Conservation (phyloP, 2,329 filamentous ascomycete genomes). For the Exophiala sp. region DNA sequence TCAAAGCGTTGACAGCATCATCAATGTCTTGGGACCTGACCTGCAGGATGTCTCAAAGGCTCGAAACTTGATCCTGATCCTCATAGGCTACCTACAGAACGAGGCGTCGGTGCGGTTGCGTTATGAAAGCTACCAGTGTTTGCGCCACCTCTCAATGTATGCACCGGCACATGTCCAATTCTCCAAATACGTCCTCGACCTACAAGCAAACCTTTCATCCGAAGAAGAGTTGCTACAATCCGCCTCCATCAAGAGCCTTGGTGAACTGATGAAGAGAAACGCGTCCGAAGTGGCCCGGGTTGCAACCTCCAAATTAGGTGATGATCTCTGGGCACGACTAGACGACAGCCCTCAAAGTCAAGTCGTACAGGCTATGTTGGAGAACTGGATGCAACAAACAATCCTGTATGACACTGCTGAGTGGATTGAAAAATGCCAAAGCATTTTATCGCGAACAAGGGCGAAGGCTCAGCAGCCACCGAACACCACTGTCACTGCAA, state of each 20-base stretch:
- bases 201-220: constrained; percentile 75
- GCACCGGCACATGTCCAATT: constrained; percentile 86
- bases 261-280: constrained; percentile 92
- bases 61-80: constrained; percentile 83
- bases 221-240: constrained; percentile 67
- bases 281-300: constrained; percentile 75
- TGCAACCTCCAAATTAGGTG: constrained; percentile 75
- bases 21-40: constrained; percentile 94
- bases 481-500: constrained; percentile 30
- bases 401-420: constrained; percentile 71
- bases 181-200: constrained; percentile 71
- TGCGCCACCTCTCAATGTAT: constrained; percentile 90
- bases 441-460: constrained; percentile 82
- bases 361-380: constrained; percentile 79
- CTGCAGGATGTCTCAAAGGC: constrained; percentile 88
- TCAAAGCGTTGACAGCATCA: constrained; percentile 86
- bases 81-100: constrained; percentile 77
- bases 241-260: constrained; percentile 80
- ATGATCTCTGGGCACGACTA: constrained; percentile 85
- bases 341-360: constrained; percentile 73
- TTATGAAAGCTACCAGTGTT: constrained; percentile 72
- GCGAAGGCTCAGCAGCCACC: constrained; percentile 55
- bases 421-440: constrained; percentile 90
- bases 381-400: constrained; percentile 91
- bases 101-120: constrained; percentile 69